phyloP scores from a whole-genome alignment of 139 green algal species.

The Coelastrella sp. region DNA sequence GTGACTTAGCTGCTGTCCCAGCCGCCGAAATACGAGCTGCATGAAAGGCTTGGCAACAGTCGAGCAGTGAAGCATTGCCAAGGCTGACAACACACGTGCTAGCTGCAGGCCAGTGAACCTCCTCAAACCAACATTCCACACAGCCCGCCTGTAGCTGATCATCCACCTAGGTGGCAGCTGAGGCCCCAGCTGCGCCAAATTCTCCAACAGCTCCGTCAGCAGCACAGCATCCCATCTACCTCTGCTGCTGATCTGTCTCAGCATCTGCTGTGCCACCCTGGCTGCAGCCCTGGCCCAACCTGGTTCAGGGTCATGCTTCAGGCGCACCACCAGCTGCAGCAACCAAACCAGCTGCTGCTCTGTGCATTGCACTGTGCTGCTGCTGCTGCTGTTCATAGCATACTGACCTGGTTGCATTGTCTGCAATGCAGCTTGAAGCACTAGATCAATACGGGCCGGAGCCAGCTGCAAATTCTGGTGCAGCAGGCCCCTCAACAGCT shows the following conservation, averaged over 20 bases:
- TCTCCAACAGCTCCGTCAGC: background rate
- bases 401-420: background rate
- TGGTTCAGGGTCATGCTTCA: conserved; percentile 1
- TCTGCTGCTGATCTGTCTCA: conserved; percentile 22
- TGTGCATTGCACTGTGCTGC: background rate
- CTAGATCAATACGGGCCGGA: background rate
- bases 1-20: background rate
- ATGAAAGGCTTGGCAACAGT: background rate
- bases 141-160: background rate
- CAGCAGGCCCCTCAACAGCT: conserved; percentile 25
- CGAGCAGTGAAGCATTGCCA: background rate
- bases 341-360: conserved; percentile 36
- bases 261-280: background rate
- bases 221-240: background rate
- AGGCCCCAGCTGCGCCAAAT: conserved; percentile 4
- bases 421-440: background rate
- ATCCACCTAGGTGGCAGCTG: background rate
- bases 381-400: background rate
- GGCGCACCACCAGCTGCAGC: conserved; percentile 35
- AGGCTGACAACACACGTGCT: background rate
- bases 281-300: background rate
- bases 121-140: background rate
- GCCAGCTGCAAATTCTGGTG: conserved; percentile 16
- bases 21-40: conserved; percentile 2
- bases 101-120: background rate